A percentile compares a stretch with the other conserved stretches of the same genome.
Conservation (phyloP, 164 flowering plant genomes). For the Stephania cephalantha region DNA sequence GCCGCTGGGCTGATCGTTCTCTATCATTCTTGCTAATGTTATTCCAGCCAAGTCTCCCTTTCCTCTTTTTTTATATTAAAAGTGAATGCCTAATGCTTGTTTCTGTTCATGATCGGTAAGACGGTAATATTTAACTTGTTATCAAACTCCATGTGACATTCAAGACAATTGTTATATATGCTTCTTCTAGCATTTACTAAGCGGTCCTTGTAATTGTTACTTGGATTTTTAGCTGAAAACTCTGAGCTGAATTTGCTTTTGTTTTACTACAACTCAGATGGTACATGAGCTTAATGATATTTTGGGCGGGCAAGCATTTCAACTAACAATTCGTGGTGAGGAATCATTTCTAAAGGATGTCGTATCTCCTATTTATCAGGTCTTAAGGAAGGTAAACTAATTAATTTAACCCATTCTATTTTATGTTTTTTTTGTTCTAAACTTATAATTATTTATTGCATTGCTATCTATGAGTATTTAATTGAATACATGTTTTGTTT, state of each 20-base stretch:
- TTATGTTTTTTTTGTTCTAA: background rate
- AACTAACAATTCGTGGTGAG: constrained; percentile 46
- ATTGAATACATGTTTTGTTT: constrained; percentile 19
- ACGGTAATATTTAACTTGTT: too few species aligned
- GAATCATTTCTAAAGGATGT: constrained; percentile 70
- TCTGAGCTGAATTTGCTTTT: background rate
- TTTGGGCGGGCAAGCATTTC: constrained; percentile 49
- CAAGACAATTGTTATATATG: too few species aligned
- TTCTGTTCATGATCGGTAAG: too few species aligned
- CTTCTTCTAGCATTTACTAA: too few species aligned
- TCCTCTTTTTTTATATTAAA: too few species aligned
- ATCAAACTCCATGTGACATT: too few species aligned
- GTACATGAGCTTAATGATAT: constrained; percentile 61
- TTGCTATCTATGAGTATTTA: background rate
- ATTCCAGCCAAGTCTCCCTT: too few species aligned
- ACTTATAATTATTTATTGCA: constrained; percentile 7
- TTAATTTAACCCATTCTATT: background rate
- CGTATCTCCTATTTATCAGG: constrained; percentile 79
- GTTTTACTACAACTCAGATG: constrained; percentile 46
- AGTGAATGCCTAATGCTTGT: too few species aligned
- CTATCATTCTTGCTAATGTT: too few species aligned
- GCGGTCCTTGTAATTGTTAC: background rate
- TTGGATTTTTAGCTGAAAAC: background rate
- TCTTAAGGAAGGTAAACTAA: constrained; percentile 55
- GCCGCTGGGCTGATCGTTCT: too few species aligned